A percentile compares a stretch with the other conserved stretches of the same genome.
These are phyloP conservation scores for Peniophora sp. DNA, from an alignment of 1,284 basidiomycete species.

Conservation along the genomic window DNA sequence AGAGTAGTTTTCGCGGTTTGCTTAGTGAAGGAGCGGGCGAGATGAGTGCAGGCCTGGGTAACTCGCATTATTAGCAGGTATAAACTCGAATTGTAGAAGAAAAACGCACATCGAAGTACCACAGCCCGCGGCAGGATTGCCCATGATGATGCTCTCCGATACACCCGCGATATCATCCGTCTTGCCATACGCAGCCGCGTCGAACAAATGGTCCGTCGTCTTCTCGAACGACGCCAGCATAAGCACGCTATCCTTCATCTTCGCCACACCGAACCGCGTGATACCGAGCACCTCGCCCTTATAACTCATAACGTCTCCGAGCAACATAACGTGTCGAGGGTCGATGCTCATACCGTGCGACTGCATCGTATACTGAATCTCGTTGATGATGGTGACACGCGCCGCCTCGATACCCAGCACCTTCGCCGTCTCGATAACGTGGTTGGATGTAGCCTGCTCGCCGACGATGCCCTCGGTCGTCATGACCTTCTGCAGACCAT, in stretches of 20 bases:
- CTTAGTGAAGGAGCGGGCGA: conserved; percentile 41
- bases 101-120: conserved; percentile 84
- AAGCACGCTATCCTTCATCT: conserved; percentile 99
- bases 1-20: conserved; percentile 44
- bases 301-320: conserved; percentile 99
- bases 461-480: conserved; percentile 94
- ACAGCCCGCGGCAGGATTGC: conserved; percentile 92
- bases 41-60: conserved; percentile 47
- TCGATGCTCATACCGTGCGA: conserved; percentile 99
- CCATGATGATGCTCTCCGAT: conserved; percentile 99
- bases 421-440: conserved; percentile 92
- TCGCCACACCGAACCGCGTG: conserved; percentile 98
- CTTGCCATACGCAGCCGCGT: conserved; percentile 95
- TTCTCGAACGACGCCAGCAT: conserved; percentile 99
- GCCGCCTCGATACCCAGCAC: conserved; percentile 98
- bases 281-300: conserved; percentile 99
- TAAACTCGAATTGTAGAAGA: neutral
- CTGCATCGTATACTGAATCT: conserved; percentile 97
- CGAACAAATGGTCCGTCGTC: conserved; percentile 98
- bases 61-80: conserved; percentile 1
- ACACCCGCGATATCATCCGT: conserved; percentile 94
- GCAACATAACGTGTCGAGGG: conserved; percentile 96
- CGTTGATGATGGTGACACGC: conserved; percentile 89
- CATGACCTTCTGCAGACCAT: conserved; percentile 98
- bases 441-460: conserved; percentile 90